Base-by-base conservation (phyloP, 2,329 filamentous ascomycete genomes). In the Talaromyces pinophilus region DNA sequence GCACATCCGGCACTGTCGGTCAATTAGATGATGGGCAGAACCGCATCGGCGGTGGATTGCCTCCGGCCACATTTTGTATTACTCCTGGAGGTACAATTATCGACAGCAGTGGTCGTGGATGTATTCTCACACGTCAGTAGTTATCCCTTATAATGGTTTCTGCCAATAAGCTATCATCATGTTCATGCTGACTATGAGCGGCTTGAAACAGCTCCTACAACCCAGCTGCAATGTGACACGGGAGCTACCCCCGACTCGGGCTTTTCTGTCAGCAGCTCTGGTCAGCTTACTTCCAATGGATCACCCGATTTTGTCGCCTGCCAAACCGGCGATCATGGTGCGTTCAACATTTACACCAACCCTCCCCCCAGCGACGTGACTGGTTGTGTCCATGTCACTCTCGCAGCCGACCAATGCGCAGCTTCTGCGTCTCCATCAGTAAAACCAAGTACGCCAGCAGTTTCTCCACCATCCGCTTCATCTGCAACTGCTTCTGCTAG, bases 1-100 rank as follows among this genome's bases (percentile, higher is more conserved):
- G 79, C 15, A 79, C 81, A 50, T 67, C 61, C 33, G 86, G 87
- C 22, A 74, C 79, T 3, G 78, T 90, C 46, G 87, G 86, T 13
- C 85, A 90, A 73, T 80, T 90, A 35, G 70, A 67, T 63, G 86
- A 89, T 74, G 88, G 89, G 7, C 88, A 90, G 77, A 85, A 83
- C 71, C 83, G 87, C 55, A 82, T 88, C 55, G 84, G 85, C 46
- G 84, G 84, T 52, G 78, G 69, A 28, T 74, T 85, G 17, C 68
- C 78, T 5, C 72, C 81, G 48, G 82, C 82, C 17, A 79, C 82
- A 6, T 90, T 85, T 73, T 87, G 82, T 66, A 82, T 90, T 70
- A 80, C 82, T 68, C 79, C 80, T 15, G 81, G 82, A 62, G 83
- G 84, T 52, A 79, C 75, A 30, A 82, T 91, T 67, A 84, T 80